Evolutionary conservation across 1,139 yeast genomes (phyloP), one percentile per base, ranked within the genome.

Genomic region (Pichia sp.): DNA sequence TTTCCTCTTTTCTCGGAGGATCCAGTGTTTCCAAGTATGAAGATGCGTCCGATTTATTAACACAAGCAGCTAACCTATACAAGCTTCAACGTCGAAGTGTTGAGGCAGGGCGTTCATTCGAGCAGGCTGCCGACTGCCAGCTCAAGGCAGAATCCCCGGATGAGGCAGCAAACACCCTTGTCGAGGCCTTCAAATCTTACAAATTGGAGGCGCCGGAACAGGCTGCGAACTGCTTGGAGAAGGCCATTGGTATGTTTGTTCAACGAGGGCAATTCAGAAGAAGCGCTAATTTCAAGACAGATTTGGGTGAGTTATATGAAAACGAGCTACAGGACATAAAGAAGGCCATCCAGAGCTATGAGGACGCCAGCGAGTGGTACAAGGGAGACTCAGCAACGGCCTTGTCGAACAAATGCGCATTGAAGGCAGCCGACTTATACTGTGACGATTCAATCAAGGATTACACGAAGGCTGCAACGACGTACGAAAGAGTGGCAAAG

Each of bases 341-440:
- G 17, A 80, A 80, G 61, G 97, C 99, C 3, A 78, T 87, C 54
- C 77, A 78, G 57, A 83, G 93, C 33, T 93, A 87, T 69, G 96
- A 91, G 67, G 88, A 87, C 64, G 97, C 99, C 5, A 97, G 97
- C 45, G 98, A 95, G 67, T 93, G 97, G 89, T 91, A 87, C 68
- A 81, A 83, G 57, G 91, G 95, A 59, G 99, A 93, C 72, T 93
- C 90, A 58, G 98, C 99, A 0, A 87, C 86, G 61, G 96, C 97
- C 8, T 77, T 93, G 58, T 83, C 97, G 36, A 91, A 85, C 72
- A 93, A 93, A 73, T 91, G 96, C 30, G 88, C 80, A 63, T 75
- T 92, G 64, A 90, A 90, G 71, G 88, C 93, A 62, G 99, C 98
- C 1, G 98, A 93, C 67, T 76, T 93, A 64, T 78, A 85, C 54